Evolutionary conservation across 2,329 filamentous ascomycete genomes (phyloP).

Genomic region (Thielaviopsis musarum): DNA sequence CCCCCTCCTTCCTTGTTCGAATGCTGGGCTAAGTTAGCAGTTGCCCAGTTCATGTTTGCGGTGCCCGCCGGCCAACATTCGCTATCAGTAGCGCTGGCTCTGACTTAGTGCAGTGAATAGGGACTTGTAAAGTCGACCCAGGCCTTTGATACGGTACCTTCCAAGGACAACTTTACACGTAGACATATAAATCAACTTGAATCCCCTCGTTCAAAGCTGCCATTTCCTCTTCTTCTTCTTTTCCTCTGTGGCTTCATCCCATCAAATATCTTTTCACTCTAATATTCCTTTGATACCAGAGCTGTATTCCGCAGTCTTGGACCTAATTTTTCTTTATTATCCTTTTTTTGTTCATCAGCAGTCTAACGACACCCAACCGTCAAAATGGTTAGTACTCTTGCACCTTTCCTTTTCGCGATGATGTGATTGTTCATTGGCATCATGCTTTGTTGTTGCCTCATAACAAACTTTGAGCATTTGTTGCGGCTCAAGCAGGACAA

Average conservation of each 20-base stretch:
- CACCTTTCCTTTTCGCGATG: neutral
- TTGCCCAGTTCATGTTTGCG: neutral
- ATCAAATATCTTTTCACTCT: slow-evolving; percentile 3
- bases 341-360: neutral
- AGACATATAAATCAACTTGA: slow-evolving; percentile 9
- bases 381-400: slow-evolving; percentile 8
- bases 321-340: slow-evolving; percentile 4
- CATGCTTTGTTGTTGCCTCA: neutral
- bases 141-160: neutral
- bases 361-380: slow-evolving; percentile 5
- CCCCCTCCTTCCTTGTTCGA: neutral
- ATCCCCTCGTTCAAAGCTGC: neutral
- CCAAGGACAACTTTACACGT: neutral
- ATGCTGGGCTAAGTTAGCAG: neutral
- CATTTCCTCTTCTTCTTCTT: slow-evolving; percentile 2
- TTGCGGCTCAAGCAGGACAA: neutral
- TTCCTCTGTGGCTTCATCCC: slow-evolving; percentile 9
- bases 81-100: neutral
- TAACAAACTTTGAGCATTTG: neutral
- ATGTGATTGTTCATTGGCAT: neutral
- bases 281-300: neutral
- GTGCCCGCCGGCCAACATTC: neutral
- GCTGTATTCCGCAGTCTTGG: neutral
- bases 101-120: neutral
- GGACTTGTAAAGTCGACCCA: neutral